Conservation (phyloP, 2,329 filamentous ascomycete genomes). For the Bipolaris sorokiniana region DNA sequence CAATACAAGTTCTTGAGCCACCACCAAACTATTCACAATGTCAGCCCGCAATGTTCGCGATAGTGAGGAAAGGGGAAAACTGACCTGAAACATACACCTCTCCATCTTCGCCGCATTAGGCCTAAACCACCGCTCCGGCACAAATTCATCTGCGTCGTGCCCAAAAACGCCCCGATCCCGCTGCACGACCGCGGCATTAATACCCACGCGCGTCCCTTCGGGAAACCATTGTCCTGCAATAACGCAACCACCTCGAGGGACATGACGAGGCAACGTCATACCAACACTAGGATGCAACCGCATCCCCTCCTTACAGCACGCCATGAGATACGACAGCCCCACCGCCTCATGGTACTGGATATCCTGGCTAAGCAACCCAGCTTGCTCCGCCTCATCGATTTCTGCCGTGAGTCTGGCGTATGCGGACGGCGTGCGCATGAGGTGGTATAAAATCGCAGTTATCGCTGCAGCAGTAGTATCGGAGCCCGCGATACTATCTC, state of each 20-base stretch:
- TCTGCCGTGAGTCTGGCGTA: constrained; percentile 64
- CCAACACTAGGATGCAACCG: constrained; percentile 75
- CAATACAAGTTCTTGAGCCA: constrained; percentile 3
- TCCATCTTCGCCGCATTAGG: constrained; percentile 65
- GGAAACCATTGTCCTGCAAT: constrained; percentile 67
- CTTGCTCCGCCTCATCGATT: constrained; percentile 62
- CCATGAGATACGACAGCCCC: constrained; percentile 73
- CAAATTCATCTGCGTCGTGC: constrained; percentile 66
- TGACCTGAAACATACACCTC: constrained; percentile 46
- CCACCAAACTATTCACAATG: constrained; percentile 1
- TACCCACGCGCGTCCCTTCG: constrained; percentile 74
- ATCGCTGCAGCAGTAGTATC: constrained; percentile 74
- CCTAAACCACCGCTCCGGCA: constrained; percentile 70
- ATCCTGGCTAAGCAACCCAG: constrained; percentile 50
- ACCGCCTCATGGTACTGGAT: constrained; percentile 64
- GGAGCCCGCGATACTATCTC: background rate
- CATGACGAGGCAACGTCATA: constrained; percentile 72
- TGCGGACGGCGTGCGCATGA: constrained; percentile 65
- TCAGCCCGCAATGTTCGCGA: background rate
- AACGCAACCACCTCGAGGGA: constrained; percentile 66
- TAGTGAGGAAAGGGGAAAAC: too few species aligned
- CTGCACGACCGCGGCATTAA: constrained; percentile 75
- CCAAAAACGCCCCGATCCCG: constrained; percentile 70
- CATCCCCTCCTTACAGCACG: constrained; percentile 77
- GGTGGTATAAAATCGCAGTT: constrained; percentile 71